phyloP scores from a whole-genome alignment of 306 rosid species.

The Cicer cuneatum region DNA sequence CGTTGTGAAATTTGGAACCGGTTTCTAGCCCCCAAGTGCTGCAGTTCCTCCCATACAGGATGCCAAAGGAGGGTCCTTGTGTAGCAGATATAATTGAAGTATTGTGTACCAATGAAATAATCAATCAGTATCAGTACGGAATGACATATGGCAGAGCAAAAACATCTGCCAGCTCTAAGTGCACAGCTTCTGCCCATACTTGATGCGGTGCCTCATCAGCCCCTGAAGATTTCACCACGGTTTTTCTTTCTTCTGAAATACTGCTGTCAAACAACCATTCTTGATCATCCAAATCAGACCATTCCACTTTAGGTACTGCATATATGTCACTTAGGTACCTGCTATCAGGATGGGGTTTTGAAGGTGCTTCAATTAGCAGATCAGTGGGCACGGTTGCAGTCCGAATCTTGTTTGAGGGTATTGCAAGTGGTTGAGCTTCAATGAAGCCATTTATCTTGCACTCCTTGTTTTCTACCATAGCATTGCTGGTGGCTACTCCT shows the following conservation, averaged over 20 bases:
- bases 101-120: constrained; percentile 44
- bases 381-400: constrained; percentile 46
- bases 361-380: constrained; percentile 43
- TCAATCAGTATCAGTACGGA: constrained; percentile 80
- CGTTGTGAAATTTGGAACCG: constrained; percentile 46
- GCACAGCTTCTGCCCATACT: constrained; percentile 91
- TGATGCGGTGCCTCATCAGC: constrained; percentile 51
- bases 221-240: constrained; percentile 48
- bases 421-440: constrained; percentile 53
- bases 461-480: constrained; percentile 61
- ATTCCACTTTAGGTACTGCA: constrained; percentile 67
- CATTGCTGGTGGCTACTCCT: constrained; percentile 47
- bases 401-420: constrained; percentile 51
- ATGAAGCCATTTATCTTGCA: constrained; percentile 66
- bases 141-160: constrained; percentile 86
- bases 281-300: constrained; percentile 62
- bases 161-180: constrained; percentile 66
- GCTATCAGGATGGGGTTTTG: constrained; percentile 83
- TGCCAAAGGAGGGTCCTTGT: constrained; percentile 46
- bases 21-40: constrained; percentile 41
- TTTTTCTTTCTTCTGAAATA: constrained; percentile 51
- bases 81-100: constrained; percentile 40
- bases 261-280: constrained; percentile 75
- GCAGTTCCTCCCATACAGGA: constrained; percentile 37
- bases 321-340: constrained; percentile 66